Percentiles rank a stretch among this genome's conserved stretches.
Evolutionary conservation across 1,139 yeast genomes (phyloP).

Genomic region (Torulaspora pretoriensis): DNA sequence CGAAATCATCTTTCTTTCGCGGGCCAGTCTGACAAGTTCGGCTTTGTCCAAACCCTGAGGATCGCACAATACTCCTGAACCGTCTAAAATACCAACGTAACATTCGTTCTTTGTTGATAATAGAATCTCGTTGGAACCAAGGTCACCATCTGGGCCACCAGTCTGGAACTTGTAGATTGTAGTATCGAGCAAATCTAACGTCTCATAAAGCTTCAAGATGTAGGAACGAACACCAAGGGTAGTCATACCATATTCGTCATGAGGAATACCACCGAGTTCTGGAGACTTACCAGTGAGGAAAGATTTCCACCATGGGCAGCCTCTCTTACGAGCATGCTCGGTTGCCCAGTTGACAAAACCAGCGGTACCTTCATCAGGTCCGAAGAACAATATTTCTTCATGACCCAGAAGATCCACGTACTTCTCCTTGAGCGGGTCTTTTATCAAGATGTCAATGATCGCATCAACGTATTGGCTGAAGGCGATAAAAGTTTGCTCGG

Average conservation of each 20-base stretch:
- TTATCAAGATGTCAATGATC: slow-evolving; percentile 77
- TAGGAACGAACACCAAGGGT: slow-evolving; percentile 90
- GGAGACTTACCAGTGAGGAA: slow-evolving; percentile 96
- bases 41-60: slow-evolving; percentile 79
- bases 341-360: slow-evolving; percentile 98
- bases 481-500: slow-evolving; percentile 77
- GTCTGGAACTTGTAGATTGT: slow-evolving; percentile 82
- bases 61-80: slow-evolving; percentile 92
- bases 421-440: slow-evolving; percentile 73
- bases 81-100: slow-evolving; percentile 89
- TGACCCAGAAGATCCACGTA: slow-evolving; percentile 80
- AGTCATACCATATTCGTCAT: slow-evolving; percentile 98
- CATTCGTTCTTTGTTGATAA: slow-evolving; percentile 70
- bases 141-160: slow-evolving; percentile 99
- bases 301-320: slow-evolving; percentile 99
- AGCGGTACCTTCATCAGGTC: slow-evolving; percentile 99
- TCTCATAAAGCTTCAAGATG: slow-evolving; percentile 83
- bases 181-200: slow-evolving; percentile 57
- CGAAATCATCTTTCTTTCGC: slow-evolving; percentile 69
- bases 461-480: slow-evolving; percentile 93
- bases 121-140: slow-evolving; percentile 91
- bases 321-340: slow-evolving; percentile 83
- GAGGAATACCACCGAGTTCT: slow-evolving; percentile 93
- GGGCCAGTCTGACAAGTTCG: slow-evolving; percentile 78
- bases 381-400: slow-evolving; percentile 90